These are phyloP conservation scores for Cucumis melo DNA, from an alignment of 306 rosid species.

Conservation along the genomic window DNA sequence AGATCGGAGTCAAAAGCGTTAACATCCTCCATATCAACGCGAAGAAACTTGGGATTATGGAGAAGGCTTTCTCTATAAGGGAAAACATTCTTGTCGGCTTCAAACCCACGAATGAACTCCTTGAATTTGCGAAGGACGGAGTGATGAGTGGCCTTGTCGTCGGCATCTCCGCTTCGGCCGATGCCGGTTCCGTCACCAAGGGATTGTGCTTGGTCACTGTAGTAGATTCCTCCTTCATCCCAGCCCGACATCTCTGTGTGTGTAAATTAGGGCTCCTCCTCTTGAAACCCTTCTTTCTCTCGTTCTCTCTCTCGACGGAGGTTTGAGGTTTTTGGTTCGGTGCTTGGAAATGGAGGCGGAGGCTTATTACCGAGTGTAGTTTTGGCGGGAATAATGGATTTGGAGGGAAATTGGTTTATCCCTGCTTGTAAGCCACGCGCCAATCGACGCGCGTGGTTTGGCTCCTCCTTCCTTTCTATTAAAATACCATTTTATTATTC, in stretches of 20 bases:
- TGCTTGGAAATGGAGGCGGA: background rate
- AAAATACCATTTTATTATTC: background rate
- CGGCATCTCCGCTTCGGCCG: conserved; percentile 19
- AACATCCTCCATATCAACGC: conserved; percentile 62
- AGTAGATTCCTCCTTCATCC: conserved; percentile 94
- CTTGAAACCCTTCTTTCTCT: background rate
- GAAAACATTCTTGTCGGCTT: conserved; percentile 48
- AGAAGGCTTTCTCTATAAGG: conserved; percentile 81
- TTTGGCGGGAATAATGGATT: conserved; percentile 23
- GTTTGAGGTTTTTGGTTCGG: background rate
- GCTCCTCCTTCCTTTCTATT: background rate
- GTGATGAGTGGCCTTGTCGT: conserved; percentile 39
- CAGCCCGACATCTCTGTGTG: conserved; percentile 64
- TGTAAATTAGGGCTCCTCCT: background rate
- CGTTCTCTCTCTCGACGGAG: background rate
- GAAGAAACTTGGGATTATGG: conserved; percentile 46
- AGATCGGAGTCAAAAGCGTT: conserved; percentile 68
- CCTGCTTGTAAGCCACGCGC: background rate
- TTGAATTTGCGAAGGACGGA: conserved; percentile 68
- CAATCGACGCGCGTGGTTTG: background rate
- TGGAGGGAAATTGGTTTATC: conserved; percentile 29
- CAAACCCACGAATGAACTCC: conserved; percentile 87
- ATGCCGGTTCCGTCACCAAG: conserved; percentile 42
- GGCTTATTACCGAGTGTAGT: background rate
- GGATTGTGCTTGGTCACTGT: conserved; percentile 92